Evolutionary conservation across 169 alveolate species (phyloP), one percentile per base, ranked within the genome.

Genomic region (Plasmodium inui): DNA sequence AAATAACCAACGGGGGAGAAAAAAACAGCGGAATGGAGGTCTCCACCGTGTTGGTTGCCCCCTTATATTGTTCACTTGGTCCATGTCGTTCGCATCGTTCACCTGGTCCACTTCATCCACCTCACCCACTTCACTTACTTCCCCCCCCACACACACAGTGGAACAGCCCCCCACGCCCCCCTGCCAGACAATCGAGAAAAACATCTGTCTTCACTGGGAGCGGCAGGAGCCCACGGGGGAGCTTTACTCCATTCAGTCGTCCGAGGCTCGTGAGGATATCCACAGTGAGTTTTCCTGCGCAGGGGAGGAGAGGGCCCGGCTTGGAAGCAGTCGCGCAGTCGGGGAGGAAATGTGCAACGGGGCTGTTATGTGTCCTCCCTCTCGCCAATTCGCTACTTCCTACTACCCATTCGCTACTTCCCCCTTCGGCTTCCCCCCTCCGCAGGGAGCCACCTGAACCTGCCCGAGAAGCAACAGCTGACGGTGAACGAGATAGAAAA

Each of bases 391-490:
- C 44, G 8, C 44, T 14, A 3, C 22, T 50, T 14, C 19, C 12
- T 0, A 0, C 28, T 0, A 22, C 32, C 7, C 26, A 9, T 1
- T 41, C 14, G 5, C 28, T 17, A 0, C 39, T 3, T 9, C 22
- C 67, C 26, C 79, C 39, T 7, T 22, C 32, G n/a, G 22, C 46
- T 3, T n/a, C 41, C 7, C 30, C 61, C 41, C 57, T 72, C 61
- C 61, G 9, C 2, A 76, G 83, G 34, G 50, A 41, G 30, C 17
- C 44, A 17, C 4, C 46, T 89, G 82, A 89, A 89, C 46, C 19
- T 79, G 22, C 44, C 41, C 61, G 94, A 80, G 39, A 89, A 89
- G 79, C 90, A 89, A 14, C 94, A 89, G 28, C 61, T 89, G 10
- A 80, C 46, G 28, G 19, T 39, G 19, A 89, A 79, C 53, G 94